Conservation (phyloP, 2,329 filamentous ascomycete genomes). For the Ramichloridium luteum region DNA sequence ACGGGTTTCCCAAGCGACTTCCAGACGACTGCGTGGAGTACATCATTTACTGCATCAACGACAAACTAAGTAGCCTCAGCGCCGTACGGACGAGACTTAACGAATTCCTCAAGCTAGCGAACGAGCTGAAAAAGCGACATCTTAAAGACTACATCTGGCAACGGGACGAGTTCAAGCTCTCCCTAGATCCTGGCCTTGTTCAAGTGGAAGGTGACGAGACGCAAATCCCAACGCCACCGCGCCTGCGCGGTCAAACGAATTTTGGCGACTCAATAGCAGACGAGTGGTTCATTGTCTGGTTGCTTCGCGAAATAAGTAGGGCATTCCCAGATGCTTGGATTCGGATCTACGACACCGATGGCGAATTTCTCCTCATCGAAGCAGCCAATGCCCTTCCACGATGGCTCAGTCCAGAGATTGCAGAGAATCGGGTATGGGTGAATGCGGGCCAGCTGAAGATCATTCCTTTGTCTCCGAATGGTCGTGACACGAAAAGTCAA, state of each 20-base stretch:
- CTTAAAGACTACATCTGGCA: constrained; percentile 94
- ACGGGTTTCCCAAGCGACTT: constrained; percentile 52
- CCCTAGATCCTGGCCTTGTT: constrained; percentile 40
- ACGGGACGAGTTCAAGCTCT: constrained; percentile 64
- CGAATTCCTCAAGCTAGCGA: constrained; percentile 55
- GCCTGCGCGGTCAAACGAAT: constrained; percentile 61
- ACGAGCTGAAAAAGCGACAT: constrained; percentile 49
- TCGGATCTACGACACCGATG: constrained; percentile 73
- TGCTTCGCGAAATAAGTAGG: constrained; percentile 69
- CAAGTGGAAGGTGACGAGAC: constrained; percentile 24
- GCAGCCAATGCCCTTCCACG: constrained; percentile 75
- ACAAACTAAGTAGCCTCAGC: constrained; percentile 33
- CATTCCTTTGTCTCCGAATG: constrained; percentile 43
- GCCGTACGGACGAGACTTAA: constrained; percentile 56
- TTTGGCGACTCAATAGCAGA: constrained; percentile 94
- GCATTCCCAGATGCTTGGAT: constrained; percentile 66
- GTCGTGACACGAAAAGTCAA: no score
- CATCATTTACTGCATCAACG: constrained; percentile 58
- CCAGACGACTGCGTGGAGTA: constrained; percentile 83
- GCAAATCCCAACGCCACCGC: constrained; percentile 9
- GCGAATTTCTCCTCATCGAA: constrained; percentile 90
- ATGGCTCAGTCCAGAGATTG: constrained; percentile 87
- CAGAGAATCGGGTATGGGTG: constrained; percentile 82
- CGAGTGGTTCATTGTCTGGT: constrained; percentile 91
- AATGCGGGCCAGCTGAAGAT: constrained; percentile 63